Evolutionary conservation across 2,329 filamentous ascomycete genomes (phyloP).

Genomic region (Talaromyces sp.): DNA sequence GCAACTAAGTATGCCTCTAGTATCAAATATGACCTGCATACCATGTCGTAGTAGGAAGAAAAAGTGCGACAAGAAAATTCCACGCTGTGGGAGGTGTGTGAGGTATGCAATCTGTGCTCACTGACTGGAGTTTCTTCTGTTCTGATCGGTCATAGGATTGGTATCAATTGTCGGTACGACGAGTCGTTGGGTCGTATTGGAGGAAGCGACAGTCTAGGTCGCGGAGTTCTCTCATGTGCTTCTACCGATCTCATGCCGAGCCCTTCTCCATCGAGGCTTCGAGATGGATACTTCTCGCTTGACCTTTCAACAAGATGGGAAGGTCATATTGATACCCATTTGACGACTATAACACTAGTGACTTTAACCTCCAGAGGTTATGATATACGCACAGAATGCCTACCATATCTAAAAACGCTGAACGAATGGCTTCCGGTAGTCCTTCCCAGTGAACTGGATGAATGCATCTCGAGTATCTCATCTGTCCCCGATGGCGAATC

Average conservation of each 20-base stretch:
- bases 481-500: not conserved
- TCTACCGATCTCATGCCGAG: not conserved
- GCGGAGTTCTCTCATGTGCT: not conserved
- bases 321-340: not conserved
- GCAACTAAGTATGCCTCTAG: not conserved
- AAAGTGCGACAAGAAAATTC: slow-evolving; percentile 9
- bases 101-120: not conserved
- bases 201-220: not conserved
- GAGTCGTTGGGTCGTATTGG: not conserved
- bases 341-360: not conserved
- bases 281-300: not conserved
- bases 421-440: slow-evolving; percentile 10
- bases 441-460: not conserved
- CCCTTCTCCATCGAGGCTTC: not conserved
- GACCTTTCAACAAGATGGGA: not conserved
- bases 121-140: not conserved
- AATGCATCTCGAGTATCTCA: not conserved
- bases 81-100: not conserved
- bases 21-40: slow-evolving; percentile 5
- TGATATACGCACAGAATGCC: not conserved
- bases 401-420: slow-evolving; percentile 5
- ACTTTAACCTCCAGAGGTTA: not conserved
- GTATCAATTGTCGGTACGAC: slow-evolving; percentile 6
- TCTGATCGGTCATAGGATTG: slow-evolving; percentile 1
- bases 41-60: slow-evolving; percentile 8